These are phyloP conservation scores for Aspergillus transmontanensis DNA, from an alignment of 2,329 filamentous ascomycete genomes.

Conservation along the genomic window DNA sequence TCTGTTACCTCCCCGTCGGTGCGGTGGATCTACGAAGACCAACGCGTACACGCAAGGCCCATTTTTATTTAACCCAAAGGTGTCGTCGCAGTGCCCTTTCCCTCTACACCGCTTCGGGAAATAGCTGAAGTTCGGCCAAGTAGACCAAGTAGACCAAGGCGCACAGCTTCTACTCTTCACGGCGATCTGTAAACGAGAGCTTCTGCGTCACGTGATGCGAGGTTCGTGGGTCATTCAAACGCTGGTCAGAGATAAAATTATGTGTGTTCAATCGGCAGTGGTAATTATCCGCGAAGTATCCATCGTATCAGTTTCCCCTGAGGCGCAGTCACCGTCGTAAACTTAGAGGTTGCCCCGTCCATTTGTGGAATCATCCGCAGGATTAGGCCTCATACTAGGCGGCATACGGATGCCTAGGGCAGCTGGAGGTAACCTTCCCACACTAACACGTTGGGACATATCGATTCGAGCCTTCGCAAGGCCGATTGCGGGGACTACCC, in stretches of 20 bases:
- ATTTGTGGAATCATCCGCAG: slow-evolving; percentile 8
- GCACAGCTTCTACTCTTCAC: background rate
- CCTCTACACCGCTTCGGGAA: background rate
- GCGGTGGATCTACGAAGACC: background rate
- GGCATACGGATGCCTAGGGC: slow-evolving; percentile 43
- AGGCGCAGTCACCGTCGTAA: background rate
- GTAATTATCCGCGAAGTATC: background rate
- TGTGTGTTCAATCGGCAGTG: background rate
- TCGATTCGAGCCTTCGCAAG: slow-evolving; percentile 82
- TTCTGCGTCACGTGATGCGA: background rate
- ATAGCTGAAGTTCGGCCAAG: background rate
- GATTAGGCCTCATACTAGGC: slow-evolving; percentile 36
- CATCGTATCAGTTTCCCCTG: background rate
- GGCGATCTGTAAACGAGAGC: background rate
- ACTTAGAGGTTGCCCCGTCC: slow-evolving; percentile 20
- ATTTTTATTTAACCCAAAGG: background rate
- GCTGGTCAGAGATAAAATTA: background rate
- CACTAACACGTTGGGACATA: slow-evolving; percentile 53
- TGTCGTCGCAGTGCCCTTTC: background rate
- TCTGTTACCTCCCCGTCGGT: background rate
- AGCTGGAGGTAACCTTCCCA: slow-evolving; percentile 24
- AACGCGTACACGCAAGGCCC: background rate
- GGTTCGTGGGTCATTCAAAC: background rate
- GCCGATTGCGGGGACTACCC: slow-evolving; percentile 89
- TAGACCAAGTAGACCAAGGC: background rate